Base-by-base conservation (phyloP, 2,329 filamentous ascomycete genomes). In the Fusarium sp. region DNA sequence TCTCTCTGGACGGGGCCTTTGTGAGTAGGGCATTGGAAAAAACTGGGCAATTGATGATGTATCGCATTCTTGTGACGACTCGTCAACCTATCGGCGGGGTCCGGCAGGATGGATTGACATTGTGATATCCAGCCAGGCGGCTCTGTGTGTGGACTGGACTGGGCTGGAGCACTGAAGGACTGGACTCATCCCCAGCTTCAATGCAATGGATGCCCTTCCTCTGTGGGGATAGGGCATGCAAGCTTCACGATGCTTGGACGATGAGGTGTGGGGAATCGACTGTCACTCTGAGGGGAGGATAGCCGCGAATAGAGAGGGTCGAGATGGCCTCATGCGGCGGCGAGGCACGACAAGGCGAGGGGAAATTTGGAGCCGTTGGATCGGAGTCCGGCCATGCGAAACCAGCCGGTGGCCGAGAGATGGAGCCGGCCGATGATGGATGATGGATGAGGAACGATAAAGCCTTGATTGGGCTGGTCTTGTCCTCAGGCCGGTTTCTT, bases 191-290 rank as follows among this genome's bases (percentile, higher is more conserved):
- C 24, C 54, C 37, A 42, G 58, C 18, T 64, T 67, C 34, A 56
- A 31, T 63, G 31, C 63, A 56, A 18, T 63, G 31, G 50, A 18
- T 63, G 31, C 62, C 29, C 20, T 63, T 35, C 47, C 50, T 54
- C 47, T 64, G 52, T 66, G 65, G 65, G 59, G 57, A 62, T 52
- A 61, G 59, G 59, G 62, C 58, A 70, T 73, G 65, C 66, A 31
- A 59, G 45, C 47, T 67, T 75, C 64, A 47, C 62, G 59, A 65
- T 71, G 54, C 60, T 67, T 68, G 66, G 64, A 67, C 7, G 31
- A 64, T 52, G 37, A 34, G 58, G 14, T 40, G 73, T 73, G 75
- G 74, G 74, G 65, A 75, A 70, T 76, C 74, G 62, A 67, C 73
- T 71, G 69, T 76, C 73, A 64, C 63, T 69, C 42, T 38, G 22